Percentiles rank a stretch among this genome's conserved stretches.
Evolutionary conservation across 2,329 filamentous ascomycete genomes (phyloP).

Genomic region (Cladobotryum protrusum): DNA sequence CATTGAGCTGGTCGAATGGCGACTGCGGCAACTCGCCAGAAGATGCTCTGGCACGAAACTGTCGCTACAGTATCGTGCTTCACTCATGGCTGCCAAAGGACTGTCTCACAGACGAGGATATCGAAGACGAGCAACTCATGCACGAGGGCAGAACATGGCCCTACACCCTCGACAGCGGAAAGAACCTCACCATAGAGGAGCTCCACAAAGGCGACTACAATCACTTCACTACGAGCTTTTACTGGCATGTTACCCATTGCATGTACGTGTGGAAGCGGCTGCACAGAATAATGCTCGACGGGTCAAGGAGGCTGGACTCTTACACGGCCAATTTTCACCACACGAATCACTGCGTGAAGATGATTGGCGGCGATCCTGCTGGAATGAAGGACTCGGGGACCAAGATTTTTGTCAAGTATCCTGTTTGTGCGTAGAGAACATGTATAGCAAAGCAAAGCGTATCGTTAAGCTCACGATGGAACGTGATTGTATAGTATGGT

Average conservation of each 20-base stretch:
- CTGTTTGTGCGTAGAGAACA: slow-evolving; percentile 9
- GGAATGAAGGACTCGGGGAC: slow-evolving; percentile 15
- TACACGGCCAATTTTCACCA: slow-evolving; percentile 18
- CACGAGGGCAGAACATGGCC: slow-evolving; percentile 14
- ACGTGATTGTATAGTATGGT: too few species aligned
- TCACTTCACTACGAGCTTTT: slow-evolving; percentile 15
- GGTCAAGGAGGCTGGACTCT: slow-evolving; percentile 13
- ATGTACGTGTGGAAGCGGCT: slow-evolving; percentile 18
- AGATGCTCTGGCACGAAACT: slow-evolving; percentile 11
- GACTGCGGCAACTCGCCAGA: slow-evolving; percentile 17
- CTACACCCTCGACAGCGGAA: slow-evolving; percentile 9
- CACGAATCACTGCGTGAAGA: slow-evolving; percentile 17
- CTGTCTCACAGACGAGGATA: slow-evolving; percentile 16
- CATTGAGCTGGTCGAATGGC: slow-evolving; percentile 9
- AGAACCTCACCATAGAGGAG: slow-evolving; percentile 15
- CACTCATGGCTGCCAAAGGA: slow-evolving; percentile 17
- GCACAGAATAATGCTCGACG: slow-evolving; percentile 16
- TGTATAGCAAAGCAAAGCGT: too few species aligned
- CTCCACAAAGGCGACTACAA: slow-evolving; percentile 13
- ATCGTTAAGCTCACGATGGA: too few species aligned
- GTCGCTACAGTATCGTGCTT: slow-evolving; percentile 15
- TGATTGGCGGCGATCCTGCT: slow-evolving; percentile 13
- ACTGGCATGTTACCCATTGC: slow-evolving; percentile 19
- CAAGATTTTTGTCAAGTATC: slow-evolving; percentile 18
- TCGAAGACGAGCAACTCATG: slow-evolving; percentile 19